Base-by-base conservation (phyloP, 108 stramenopile genomes). In the Skeletonema marinoi region DNA sequence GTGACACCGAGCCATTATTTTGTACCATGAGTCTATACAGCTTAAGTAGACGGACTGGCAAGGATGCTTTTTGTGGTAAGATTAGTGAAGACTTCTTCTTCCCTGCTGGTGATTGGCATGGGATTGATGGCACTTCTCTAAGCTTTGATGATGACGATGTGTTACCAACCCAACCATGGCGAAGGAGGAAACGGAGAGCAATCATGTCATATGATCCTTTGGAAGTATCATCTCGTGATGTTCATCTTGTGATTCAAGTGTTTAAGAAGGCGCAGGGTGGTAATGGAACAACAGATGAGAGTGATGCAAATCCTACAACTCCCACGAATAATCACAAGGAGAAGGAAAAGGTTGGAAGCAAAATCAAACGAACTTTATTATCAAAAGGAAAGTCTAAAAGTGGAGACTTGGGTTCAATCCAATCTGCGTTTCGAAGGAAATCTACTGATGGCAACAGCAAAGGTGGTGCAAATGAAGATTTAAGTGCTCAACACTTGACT, bases 31-130 rank as follows among this genome's bases (percentile, higher is more conserved):
- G 91, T 31, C 70, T 93, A 21, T 95, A 95, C 66, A 64, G 65
- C 38, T 61, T 93, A 10, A 61, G 68, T 19, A 33, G 41, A 51
- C 50, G 66, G 7, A n/a, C 30, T 17, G 0, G 71, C 42, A 31
- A 61, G 38, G 46, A 41, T 39, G 16, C 19, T 8, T 83, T 81
- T 32, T 42, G 63, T 65, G 91, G 91, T 6, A 96, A 96, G 67
- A 75, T 90, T 35, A 92, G 88, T 60, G 92, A 96, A 60, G 92
- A 93, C 48, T 96, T 93, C 73, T 88, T 83, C 65, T 96, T 93
- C 74, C 92, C 92, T 3, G 91, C 91, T 1, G 95, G 95, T 12
- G 73, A 93, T 65, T 93, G 92, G 92, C 73, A 77, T 13, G 80
- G 68, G 51, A 61, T 91, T 12, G 64, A 79, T 6, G 60, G 86